These are phyloP conservation scores for Fusarium haematococcum DNA, from an alignment of 2,329 filamentous ascomycete species.

Conservation along the genomic window DNA sequence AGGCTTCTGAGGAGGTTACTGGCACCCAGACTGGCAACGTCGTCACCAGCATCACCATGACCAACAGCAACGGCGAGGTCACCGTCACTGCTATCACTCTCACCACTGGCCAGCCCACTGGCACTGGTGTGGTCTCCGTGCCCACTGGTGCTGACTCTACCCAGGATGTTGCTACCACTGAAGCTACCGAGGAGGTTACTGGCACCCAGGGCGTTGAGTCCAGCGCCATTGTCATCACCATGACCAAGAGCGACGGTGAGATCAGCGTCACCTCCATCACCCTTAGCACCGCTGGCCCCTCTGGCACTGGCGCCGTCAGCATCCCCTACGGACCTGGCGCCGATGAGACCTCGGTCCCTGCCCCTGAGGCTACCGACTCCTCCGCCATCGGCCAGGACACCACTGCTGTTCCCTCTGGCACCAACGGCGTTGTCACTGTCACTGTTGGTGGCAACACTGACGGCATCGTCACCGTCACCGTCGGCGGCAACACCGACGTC, in stretches of 20 bases:
- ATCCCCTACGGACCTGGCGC: neutral
- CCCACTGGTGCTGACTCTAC: neutral
- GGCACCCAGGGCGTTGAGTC: conserved; percentile 19
- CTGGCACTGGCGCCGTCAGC: conserved; percentile 26
- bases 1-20: conserved; percentile 19
- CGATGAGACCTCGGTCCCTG: conserved; percentile 8
- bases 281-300: conserved; percentile 25
- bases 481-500: conserved; percentile 21
- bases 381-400: conserved; percentile 24
- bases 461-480: conserved; percentile 26
- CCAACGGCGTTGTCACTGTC: conserved; percentile 27
- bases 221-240: conserved; percentile 24
- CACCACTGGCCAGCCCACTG: conserved; percentile 3
- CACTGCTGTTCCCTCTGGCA: conserved; percentile 5
- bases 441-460: conserved; percentile 14
- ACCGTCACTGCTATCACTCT: conserved; percentile 12
- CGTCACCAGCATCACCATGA: conserved; percentile 28
- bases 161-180: neutral
- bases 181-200: conserved; percentile 15
- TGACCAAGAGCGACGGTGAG: conserved; percentile 36
- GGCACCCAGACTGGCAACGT: conserved; percentile 11
- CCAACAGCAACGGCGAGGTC: conserved; percentile 12
- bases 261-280: conserved; percentile 24
- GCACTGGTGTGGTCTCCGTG: conserved; percentile 9
- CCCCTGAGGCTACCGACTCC: conserved; percentile 21